These are phyloP conservation scores for Naegleria lovaniensis DNA, from an alignment of 208 protist genomes.

Conservation along the genomic window DNA sequence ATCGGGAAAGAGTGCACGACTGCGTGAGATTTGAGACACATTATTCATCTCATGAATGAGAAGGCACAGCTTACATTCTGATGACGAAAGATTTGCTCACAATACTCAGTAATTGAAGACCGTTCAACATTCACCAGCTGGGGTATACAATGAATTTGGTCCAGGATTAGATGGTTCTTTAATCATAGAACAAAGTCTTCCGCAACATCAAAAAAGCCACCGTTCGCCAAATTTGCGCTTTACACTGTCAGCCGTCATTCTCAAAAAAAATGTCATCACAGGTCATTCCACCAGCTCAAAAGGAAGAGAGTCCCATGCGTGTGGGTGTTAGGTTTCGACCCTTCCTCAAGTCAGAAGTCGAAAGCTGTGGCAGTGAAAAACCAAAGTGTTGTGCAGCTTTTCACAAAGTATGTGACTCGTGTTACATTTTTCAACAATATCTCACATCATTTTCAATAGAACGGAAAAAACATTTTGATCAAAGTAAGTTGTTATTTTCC, in stretches of 20 bases:
- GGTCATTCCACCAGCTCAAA: not conserved
- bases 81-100: too few relatives aligned
- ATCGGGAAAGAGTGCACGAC: too few relatives aligned
- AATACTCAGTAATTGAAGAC: too few relatives aligned
- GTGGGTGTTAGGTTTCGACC: not conserved
- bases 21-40: too few relatives aligned
- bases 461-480: not conserved
- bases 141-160: too few relatives aligned
- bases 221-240: not conserved
- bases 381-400: conserved; percentile 12
- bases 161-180: too few relatives aligned
- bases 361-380: not conserved
- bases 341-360: not conserved
- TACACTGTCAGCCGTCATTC: not conserved
- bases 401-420: not conserved
- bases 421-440: not conserved
- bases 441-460: too few relatives aligned
- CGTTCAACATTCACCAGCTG: too few relatives aligned
- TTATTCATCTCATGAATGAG: too few relatives aligned
- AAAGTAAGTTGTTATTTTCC: not conserved
- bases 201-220: not conserved
- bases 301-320: not conserved
- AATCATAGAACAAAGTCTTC: too few relatives aligned
- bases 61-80: too few relatives aligned
- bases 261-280: not conserved